Percentiles rank a stretch among this genome's conserved stretches.
Conservation (phyloP, 495 filamentous ascomycete genomes). For the Lophium mytilinum region DNA sequence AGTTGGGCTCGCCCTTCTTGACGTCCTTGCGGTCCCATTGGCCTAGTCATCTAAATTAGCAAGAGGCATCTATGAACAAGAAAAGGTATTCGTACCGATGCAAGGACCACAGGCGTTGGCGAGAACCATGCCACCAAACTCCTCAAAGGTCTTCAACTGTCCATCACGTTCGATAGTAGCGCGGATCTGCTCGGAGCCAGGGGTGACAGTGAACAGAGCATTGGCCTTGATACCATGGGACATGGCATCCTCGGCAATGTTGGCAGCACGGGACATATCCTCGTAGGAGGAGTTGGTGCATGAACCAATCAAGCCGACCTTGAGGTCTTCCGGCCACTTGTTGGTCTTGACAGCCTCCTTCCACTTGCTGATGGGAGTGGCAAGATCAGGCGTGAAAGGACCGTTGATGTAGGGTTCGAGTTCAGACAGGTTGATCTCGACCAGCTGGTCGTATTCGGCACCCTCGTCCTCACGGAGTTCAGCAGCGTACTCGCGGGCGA, state of each 20-base stretch:
- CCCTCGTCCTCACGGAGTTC: conserved; percentile 88
- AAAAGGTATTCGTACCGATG: conserved; percentile 38
- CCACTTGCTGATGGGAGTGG: conserved; percentile 96
- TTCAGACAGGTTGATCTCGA: conserved; percentile 90
- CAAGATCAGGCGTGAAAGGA: conserved; percentile 98
- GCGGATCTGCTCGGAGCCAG: conserved; percentile 95
- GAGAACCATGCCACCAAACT: conserved; percentile 92
- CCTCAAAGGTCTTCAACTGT: conserved; percentile 92
- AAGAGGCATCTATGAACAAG: conserved; percentile 15
- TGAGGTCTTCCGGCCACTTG: conserved; percentile 94
- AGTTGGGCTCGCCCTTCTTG: conserved; percentile 95
- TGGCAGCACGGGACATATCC: conserved; percentile 93
- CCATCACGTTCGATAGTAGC: conserved; percentile 93
- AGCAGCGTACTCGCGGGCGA: conserved; percentile 71
- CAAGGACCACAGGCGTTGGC: conserved; percentile 91
- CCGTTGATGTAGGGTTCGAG: conserved; percentile 99
- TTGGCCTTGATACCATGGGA: conserved; percentile 92
- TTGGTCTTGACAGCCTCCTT: conserved; percentile 88
- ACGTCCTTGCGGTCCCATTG: conserved; percentile 96
- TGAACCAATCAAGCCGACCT: conserved; percentile 93
- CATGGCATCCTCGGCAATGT: conserved; percentile 90
- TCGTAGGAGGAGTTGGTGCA: conserved; percentile 99
- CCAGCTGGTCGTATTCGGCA: conserved; percentile 90
- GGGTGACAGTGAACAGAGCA: conserved; percentile 87
- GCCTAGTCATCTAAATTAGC: conserved; percentile 40